Conservation (phyloP, 2,329 filamentous ascomycete species). For the Ampelomyces quisqualis region DNA sequence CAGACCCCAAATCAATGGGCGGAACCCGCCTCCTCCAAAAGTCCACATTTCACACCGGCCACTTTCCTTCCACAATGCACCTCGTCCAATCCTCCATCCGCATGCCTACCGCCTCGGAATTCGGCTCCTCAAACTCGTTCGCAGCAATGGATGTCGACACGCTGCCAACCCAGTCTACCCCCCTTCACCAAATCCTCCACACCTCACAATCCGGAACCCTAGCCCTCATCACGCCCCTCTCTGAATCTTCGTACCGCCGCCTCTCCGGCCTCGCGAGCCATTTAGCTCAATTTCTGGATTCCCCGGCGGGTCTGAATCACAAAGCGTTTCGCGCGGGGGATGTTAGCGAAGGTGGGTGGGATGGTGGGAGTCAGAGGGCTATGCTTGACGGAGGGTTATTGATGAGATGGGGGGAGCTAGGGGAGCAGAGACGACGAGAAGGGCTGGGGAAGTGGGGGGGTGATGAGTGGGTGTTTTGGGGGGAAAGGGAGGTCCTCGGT, state of each 20-base stretch:
- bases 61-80: slow-evolving; percentile 71
- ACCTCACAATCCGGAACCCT: slow-evolving; percentile 67
- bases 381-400: slow-evolving; percentile 79
- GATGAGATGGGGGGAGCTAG: slow-evolving; percentile 72
- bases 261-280: slow-evolving; percentile 80
- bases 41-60: slow-evolving; percentile 83
- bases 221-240: slow-evolving; percentile 72
- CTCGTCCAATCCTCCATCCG: slow-evolving; percentile 69
- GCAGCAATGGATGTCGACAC: slow-evolving; percentile 22
- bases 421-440: slow-evolving; percentile 69
- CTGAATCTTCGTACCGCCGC: slow-evolving; percentile 79
- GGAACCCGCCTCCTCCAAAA: slow-evolving; percentile 84
- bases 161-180: background rate
- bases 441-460: slow-evolving; percentile 72
- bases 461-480: slow-evolving; percentile 66
- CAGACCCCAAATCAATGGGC: slow-evolving; percentile 89
- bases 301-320: slow-evolving; percentile 79
- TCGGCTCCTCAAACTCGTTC: slow-evolving; percentile 36
- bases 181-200: slow-evolving; percentile 36
- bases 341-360: slow-evolving; percentile 40
- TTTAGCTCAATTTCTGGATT: slow-evolving; percentile 72
- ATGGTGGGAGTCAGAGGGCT: slow-evolving; percentile 55
- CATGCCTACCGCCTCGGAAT: slow-evolving; percentile 41
- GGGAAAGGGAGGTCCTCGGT: slow-evolving; percentile 66
- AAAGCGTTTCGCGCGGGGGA: slow-evolving; percentile 68